Conservation (phyloP, 2,329 filamentous ascomycete genomes). For the Ophiosphaerella korrae region DNA sequence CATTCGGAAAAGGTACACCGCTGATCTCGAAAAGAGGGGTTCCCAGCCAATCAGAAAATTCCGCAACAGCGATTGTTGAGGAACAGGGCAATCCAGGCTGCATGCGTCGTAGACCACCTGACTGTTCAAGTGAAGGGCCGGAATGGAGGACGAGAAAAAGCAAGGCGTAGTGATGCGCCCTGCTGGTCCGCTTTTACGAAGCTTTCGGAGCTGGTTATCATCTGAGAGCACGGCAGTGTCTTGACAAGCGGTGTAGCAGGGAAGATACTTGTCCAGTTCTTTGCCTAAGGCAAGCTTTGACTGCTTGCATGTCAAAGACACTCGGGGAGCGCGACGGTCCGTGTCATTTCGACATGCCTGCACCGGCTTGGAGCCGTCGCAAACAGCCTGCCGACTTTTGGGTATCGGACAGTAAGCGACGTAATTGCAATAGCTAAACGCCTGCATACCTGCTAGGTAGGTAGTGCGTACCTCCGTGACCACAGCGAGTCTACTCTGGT, state of each 20-base stretch:
- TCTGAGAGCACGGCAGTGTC: constrained; percentile 1
- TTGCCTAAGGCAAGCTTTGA: constrained; percentile 26
- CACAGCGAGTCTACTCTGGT: background rate
- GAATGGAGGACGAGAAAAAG: constrained; percentile 19
- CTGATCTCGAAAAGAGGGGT: constrained; percentile 33
- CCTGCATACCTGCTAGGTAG: constrained; percentile 11
- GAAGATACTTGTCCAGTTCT: constrained; percentile 17
- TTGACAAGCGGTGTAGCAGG: constrained; percentile 27
- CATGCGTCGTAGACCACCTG: constrained; percentile 41
- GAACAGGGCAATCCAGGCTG: constrained; percentile 33
- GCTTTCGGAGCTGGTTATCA: background rate
- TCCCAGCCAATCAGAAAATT: constrained; percentile 32
- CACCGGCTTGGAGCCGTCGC: background rate
- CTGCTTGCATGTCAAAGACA: constrained; percentile 12
- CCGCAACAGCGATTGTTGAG: constrained; percentile 31
- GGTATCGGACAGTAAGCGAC: constrained; percentile 20
- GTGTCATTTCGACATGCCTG: constrained; percentile 21
- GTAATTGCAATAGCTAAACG: constrained; percentile 5
- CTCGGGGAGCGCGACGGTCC: constrained; percentile 28
- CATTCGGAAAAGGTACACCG: constrained; percentile 28
- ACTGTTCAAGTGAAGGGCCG: constrained; percentile 25
- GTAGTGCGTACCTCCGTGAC: constrained; percentile 25
- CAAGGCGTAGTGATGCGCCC: constrained; percentile 2
- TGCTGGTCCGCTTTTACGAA: background rate
- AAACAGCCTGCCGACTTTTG: constrained; percentile 14